Conservation (phyloP, 768 basidiomycete genomes). For the Psilocybe subaeruginosa region DNA sequence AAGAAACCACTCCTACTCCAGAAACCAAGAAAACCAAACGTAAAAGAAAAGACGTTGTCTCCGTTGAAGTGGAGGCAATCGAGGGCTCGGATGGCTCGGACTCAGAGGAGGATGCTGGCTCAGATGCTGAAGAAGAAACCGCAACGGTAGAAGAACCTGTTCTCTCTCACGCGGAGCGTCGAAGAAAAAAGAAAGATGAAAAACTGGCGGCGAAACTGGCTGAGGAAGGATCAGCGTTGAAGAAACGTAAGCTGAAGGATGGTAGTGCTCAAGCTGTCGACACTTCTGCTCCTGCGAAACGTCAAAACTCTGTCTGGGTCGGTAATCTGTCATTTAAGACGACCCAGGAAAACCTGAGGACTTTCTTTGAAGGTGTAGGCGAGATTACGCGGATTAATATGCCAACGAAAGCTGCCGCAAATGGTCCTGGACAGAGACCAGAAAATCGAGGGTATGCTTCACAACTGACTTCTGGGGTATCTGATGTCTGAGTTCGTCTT, state of each 20-base stretch:
- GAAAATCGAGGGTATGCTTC: slow-evolving; percentile 80
- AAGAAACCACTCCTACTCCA: slow-evolving; percentile 32
- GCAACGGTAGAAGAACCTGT: slow-evolving; percentile 44
- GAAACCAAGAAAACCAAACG: slow-evolving; percentile 29
- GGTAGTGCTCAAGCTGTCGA: slow-evolving; percentile 32
- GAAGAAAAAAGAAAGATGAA: slow-evolving; percentile 59
- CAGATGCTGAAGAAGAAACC: slow-evolving; percentile 10
- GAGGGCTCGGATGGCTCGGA: slow-evolving; percentile 16
- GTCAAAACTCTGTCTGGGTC: slow-evolving; percentile 92
- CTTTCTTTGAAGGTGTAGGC: slow-evolving; percentile 72
- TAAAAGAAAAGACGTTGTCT: slow-evolving; percentile 26
- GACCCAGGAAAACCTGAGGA: slow-evolving; percentile 66
- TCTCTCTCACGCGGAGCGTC: slow-evolving; percentile 76
- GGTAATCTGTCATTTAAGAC: slow-evolving; percentile 95
- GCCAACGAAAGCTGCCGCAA: slow-evolving; percentile 69
- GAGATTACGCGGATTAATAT: slow-evolving; percentile 84
- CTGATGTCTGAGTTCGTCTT: background rate
- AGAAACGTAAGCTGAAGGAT: slow-evolving; percentile 52
- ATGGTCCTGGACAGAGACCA: slow-evolving; percentile 48
- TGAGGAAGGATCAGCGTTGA: slow-evolving; percentile 29
- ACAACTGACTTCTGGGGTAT: slow-evolving; percentile 14
- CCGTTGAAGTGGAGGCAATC: slow-evolving; percentile 1
- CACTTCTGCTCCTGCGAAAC: slow-evolving; percentile 41
- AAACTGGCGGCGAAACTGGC: slow-evolving; percentile 31
- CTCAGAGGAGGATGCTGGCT: slow-evolving; percentile 17